Evolutionary conservation across 2,329 filamentous ascomycete genomes (phyloP).

Genomic region (Aspergillus sp.): DNA sequence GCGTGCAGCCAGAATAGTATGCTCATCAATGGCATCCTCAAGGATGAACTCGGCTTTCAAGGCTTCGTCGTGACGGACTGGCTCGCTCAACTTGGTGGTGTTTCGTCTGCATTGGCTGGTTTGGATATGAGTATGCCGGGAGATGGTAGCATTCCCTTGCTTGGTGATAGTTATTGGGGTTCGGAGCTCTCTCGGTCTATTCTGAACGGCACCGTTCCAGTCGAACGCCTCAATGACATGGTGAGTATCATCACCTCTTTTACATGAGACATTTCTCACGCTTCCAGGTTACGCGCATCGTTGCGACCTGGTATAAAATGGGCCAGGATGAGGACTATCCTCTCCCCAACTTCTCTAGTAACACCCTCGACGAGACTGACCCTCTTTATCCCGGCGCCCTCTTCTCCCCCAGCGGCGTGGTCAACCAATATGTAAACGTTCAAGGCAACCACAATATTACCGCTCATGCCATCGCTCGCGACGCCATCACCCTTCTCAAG

Average conservation of each 20-base stretch:
- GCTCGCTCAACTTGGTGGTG: slow-evolving; percentile 62
- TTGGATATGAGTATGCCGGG: slow-evolving; percentile 73
- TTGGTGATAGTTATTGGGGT: slow-evolving; percentile 58
- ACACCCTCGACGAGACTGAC: slow-evolving; percentile 58
- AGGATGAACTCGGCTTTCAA: slow-evolving; percentile 73
- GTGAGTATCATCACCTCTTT: slow-evolving; percentile 18
- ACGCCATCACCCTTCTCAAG: slow-evolving; percentile 64
- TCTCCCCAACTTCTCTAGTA: slow-evolving; percentile 60
- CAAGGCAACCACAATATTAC: slow-evolving; percentile 55
- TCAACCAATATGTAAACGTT: slow-evolving; percentile 69
- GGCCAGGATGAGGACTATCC: slow-evolving; percentile 62
- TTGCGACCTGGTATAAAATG: slow-evolving; percentile 58
- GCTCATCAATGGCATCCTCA: slow-evolving; percentile 68
- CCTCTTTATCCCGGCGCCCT: slow-evolving; percentile 60
- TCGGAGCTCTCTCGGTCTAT: slow-evolving; percentile 57
- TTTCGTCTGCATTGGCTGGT: slow-evolving; percentile 62
- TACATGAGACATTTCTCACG: slow-evolving; percentile 12
- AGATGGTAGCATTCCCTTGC: slow-evolving; percentile 54
- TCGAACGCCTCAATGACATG: slow-evolving; percentile 58
- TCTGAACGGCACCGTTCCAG: slow-evolving; percentile 59
- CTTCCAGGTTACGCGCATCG: slow-evolving; percentile 53
- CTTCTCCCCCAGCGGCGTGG: slow-evolving; percentile 61
- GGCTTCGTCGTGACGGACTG: slow-evolving; percentile 72
- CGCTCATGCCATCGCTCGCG: slow-evolving; percentile 54
- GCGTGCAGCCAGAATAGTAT: slow-evolving; percentile 69